A percentile compares a stretch with the other conserved stretches of the same genome.
Conservation (phyloP, 2,329 filamentous ascomycete species). For the Trichocomaceae sp. region DNA sequence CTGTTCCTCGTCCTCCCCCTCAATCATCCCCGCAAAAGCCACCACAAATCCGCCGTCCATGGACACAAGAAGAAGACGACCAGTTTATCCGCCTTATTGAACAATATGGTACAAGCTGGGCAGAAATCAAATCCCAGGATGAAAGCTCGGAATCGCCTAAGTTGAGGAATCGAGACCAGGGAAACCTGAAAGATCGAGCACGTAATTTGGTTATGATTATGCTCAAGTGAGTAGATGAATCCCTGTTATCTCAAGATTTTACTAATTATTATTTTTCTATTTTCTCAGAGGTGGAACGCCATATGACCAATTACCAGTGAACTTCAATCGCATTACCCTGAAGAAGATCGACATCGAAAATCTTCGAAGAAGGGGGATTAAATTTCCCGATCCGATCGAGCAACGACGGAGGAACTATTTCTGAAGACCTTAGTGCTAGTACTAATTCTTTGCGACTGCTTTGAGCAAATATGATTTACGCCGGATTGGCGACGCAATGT, state of each 20-base stretch:
- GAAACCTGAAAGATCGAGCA: slow-evolving; percentile 51
- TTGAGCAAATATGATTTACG: too few species aligned
- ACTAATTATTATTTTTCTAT: background rate
- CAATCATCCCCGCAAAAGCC: slow-evolving; percentile 1
- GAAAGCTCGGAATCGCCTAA: slow-evolving; percentile 23
- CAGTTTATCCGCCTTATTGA: slow-evolving; percentile 47
- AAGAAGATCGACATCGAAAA: slow-evolving; percentile 19
- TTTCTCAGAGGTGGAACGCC: slow-evolving; percentile 20
- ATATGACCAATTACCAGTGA: slow-evolving; percentile 31
- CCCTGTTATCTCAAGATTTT: background rate
- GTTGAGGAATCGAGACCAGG: slow-evolving; percentile 41
- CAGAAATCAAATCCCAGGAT: slow-evolving; percentile 38
- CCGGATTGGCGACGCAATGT: background rate
- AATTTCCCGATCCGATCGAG: slow-evolving; percentile 2
- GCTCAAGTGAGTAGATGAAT: slow-evolving; percentile 34
- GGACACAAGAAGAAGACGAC: slow-evolving; percentile 35
- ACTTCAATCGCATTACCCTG: slow-evolving; percentile 40
- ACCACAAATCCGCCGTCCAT: slow-evolving; percentile 24
- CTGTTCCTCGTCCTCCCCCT: background rate
- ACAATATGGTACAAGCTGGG: slow-evolving; percentile 41
- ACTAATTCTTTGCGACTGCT: background rate
- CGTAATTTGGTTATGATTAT: slow-evolving; percentile 47
- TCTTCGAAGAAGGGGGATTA: slow-evolving; percentile 6
- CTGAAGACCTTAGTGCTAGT: background rate
- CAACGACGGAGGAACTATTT: slow-evolving; percentile 4